Evolutionary conservation across 805 yeast genomes (phyloP).

Genomic region (Saccharomycopsis fodiens): DNA sequence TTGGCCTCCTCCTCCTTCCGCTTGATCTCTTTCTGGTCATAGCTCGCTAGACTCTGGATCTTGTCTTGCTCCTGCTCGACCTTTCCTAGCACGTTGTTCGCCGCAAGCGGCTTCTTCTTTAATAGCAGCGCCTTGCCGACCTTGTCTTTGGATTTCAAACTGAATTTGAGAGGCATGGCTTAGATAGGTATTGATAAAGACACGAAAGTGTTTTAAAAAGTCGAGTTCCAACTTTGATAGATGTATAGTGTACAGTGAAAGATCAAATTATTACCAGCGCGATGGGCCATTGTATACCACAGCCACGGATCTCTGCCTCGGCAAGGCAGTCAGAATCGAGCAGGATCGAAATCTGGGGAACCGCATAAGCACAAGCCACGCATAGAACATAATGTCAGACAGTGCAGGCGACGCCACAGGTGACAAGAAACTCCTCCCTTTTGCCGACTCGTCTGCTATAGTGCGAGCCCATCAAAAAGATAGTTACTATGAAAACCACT

Average conservation of each 20-base stretch:
- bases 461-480: slow-evolving; percentile 92
- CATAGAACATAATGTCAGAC: too few species aligned
- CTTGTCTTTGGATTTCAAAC: neutral
- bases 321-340: too few species aligned
- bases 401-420: too few species aligned
- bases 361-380: too few species aligned
- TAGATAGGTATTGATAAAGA: neutral
- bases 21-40: slow-evolving; percentile 7
- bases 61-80: slow-evolving; percentile 1
- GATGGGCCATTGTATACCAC: too few species aligned
- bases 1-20: neutral
- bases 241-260: too few species aligned
- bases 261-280: too few species aligned
- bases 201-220: neutral
- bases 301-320: too few species aligned
- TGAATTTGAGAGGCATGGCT: neutral
- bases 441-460: slow-evolving; percentile 83
- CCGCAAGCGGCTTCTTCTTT: slow-evolving; percentile 1
- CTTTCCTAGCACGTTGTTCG: neutral
- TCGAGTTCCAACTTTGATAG: too few species aligned
- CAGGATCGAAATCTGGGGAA: too few species aligned
- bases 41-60: slow-evolving; percentile 5
- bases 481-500: slow-evolving; percentile 52
- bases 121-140: neutral
- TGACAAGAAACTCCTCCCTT: slow-evolving; percentile 35